Percentiles rank a stretch among this genome's conserved stretches.
These are phyloP conservation scores for Phytophthora syringae DNA, from an alignment of 352 stramenopile species.

Conservation along the genomic window DNA sequence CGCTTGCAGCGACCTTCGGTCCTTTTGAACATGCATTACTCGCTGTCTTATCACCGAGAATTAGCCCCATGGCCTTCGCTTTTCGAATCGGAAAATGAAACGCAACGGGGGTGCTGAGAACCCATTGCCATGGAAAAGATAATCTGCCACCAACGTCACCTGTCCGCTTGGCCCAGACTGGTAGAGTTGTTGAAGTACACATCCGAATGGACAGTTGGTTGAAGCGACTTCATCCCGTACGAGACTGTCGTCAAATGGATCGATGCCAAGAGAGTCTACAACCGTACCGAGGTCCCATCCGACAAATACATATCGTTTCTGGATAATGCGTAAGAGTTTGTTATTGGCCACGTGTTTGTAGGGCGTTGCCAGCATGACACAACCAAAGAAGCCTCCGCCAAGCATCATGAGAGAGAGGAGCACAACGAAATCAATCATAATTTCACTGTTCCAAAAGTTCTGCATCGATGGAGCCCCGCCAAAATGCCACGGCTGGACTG, in stretches of 20 bases:
- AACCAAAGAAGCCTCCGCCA: constrained; percentile 29
- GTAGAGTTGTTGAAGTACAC: constrained; percentile 59
- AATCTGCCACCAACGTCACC: constrained; percentile 53
- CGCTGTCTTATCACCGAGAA: constrained; percentile 16
- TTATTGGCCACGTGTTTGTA: constrained; percentile 56
- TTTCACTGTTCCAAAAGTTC: constrained; percentile 60
- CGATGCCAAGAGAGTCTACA: constrained; percentile 50
- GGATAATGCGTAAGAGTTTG: constrained; percentile 48
- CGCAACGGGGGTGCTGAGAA: constrained; percentile 39
- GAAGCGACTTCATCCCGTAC: constrained; percentile 24
- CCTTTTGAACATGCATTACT: not conserved
- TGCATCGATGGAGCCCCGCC: constrained; percentile 44
- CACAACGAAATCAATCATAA: constrained; percentile 56
- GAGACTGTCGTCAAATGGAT: constrained; percentile 40
- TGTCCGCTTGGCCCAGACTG: constrained; percentile 54
- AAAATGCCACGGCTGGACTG: constrained; percentile 43
- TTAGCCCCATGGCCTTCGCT: constrained; percentile 40
- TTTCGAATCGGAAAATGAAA: constrained; percentile 47
- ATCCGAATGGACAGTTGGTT: constrained; percentile 47
- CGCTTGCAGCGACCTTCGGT: constrained; percentile 15
- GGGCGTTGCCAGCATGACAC: constrained; percentile 42
- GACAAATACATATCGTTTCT: constrained; percentile 54
- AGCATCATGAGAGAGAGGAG: constrained; percentile 45
- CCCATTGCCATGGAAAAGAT: constrained; percentile 50
- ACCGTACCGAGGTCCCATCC: constrained; percentile 55